Evolutionary conservation across 2,329 filamentous ascomycete species (phyloP), one percentile per base, ranked within the genome.

Genomic region (Myriosclerotinia duriaeana): DNA sequence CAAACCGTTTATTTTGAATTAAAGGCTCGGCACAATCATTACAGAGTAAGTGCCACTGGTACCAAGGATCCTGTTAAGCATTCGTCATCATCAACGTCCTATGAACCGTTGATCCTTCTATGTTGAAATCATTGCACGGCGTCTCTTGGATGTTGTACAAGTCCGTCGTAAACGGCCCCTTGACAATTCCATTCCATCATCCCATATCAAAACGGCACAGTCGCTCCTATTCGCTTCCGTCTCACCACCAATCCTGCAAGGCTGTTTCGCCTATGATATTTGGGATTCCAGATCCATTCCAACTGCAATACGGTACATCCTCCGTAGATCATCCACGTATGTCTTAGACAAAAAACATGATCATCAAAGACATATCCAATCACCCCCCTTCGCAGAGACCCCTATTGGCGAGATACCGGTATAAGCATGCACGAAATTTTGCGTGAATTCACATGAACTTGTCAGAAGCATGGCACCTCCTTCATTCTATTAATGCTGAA

Each of bases 181-280:
- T 59, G 17, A n/a, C 30, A 15, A 46, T 34, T 17, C 22, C 26
- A 26, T 26, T 26, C 26, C 26, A 26, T 26, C 17, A 17, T 55
- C 14, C 36, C 20, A 48, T 36, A 48, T 59, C 17, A 46, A 59
- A 59, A 59, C 42, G 42, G 40, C 20, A 22, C 56, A 46, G 53
- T 59, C 20, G 26, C 17, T 46, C 3, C 34, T 36, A 34, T 59
- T 20, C 30, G 17, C 40, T 42, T 46, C 17, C 40, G 26, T 17
- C 15, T 46, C 30, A 17, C 40, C 17, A 22, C n/a, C 9, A 30
- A 46, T 59, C 56, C 56, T 59, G 42, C 42, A 15, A 48, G 56
- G 17, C 56, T 59, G 26, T 15, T 59, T 59, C 20, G 17, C n/a
- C 26, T 48, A 46, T 48, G 17, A 14, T 46, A 11, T 59, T 12